Percentiles rank a stretch among this genome's conserved stretches.
These are phyloP conservation scores for Argentina anserina DNA, from an alignment of 306 rosid genomes.

Conservation along the genomic window DNA sequence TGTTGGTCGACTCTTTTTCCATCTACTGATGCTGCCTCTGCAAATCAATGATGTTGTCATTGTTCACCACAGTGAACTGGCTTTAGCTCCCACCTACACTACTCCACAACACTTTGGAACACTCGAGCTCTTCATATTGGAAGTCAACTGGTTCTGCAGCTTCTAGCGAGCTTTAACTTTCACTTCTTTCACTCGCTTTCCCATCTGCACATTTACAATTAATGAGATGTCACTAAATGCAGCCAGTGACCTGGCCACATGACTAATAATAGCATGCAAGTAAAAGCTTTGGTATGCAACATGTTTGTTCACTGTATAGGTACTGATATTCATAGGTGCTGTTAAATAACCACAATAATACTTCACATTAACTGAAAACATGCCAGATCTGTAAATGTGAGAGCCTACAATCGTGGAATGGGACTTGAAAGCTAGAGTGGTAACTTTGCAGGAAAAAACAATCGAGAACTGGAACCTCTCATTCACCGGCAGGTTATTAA, in stretches of 20 bases:
- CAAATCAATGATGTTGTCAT: too few relatives aligned
- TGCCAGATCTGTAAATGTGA: slow-evolving; percentile 65
- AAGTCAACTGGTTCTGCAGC: background rate
- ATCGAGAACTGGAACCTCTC: slow-evolving; percentile 72
- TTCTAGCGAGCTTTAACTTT: slow-evolving; percentile 75
- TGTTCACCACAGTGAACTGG: too few relatives aligned
- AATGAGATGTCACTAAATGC: background rate
- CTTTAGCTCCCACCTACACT: too few relatives aligned
- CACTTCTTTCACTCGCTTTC: slow-evolving; percentile 54
- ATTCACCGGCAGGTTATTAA: slow-evolving; percentile 41
- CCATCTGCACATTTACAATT: slow-evolving; percentile 47
- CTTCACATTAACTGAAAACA: slow-evolving; percentile 63
- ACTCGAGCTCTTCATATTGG: too few relatives aligned
- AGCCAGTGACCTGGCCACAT: background rate
- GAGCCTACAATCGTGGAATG: slow-evolving; percentile 58
- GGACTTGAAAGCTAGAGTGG: slow-evolving; percentile 57
- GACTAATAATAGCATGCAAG: background rate
- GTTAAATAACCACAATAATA: slow-evolving; percentile 51
- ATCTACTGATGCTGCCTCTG: too few relatives aligned
- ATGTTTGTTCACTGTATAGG: slow-evolving; percentile 56
- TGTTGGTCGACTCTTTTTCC: too few relatives aligned
- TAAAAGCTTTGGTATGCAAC: background rate
- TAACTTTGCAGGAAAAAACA: slow-evolving; percentile 71
- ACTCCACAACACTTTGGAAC: too few relatives aligned
- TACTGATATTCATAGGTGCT: slow-evolving; percentile 62